These are phyloP conservation scores for Backusella australiensis DNA, from an alignment of 192 early-diverging fungal genomes.

Conservation along the genomic window DNA sequence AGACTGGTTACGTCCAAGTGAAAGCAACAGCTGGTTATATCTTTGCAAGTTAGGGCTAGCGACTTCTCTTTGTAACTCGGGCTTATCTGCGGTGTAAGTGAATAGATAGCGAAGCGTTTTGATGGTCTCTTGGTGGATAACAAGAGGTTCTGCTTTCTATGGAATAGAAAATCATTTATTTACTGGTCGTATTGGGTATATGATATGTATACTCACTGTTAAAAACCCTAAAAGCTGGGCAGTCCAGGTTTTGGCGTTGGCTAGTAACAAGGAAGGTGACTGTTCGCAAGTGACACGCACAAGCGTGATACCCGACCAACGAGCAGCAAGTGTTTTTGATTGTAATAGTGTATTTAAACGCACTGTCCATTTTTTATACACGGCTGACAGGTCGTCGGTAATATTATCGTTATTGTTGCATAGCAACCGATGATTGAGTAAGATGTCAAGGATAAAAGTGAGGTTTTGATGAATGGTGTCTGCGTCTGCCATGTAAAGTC, in stretches of 20 bases:
- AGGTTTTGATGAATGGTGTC: constrained; percentile 36
- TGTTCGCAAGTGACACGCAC: constrained; percentile 49
- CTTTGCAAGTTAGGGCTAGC: constrained; percentile 48
- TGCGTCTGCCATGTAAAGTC: constrained; percentile 40
- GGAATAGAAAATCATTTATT: not conserved
- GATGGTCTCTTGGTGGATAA: constrained; percentile 41
- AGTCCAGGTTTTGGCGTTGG: constrained; percentile 42
- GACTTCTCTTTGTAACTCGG: constrained; percentile 56
- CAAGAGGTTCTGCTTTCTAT: constrained; percentile 47
- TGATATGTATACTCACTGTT: constrained; percentile 28
- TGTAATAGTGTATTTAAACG: constrained; percentile 52
- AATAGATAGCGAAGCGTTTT: constrained; percentile 45
- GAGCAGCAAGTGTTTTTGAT: constrained; percentile 46
- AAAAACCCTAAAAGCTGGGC: constrained; percentile 43
- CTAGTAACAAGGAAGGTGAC: constrained; percentile 36
- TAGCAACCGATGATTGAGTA: constrained; percentile 40
- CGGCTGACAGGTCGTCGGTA: not conserved
- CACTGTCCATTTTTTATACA: constrained; percentile 50
- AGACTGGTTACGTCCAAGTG: constrained; percentile 39
- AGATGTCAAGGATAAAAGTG: constrained; percentile 49
- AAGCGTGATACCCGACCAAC: constrained; percentile 50
- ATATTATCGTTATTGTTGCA: constrained; percentile 22
- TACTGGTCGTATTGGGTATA: too few relatives aligned
- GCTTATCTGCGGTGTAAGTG: constrained; percentile 43
- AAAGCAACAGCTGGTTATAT: constrained; percentile 46